Evolutionary conservation across 2,329 filamentous ascomycete species (phyloP).

Genomic region (Verticillium nubilum): DNA sequence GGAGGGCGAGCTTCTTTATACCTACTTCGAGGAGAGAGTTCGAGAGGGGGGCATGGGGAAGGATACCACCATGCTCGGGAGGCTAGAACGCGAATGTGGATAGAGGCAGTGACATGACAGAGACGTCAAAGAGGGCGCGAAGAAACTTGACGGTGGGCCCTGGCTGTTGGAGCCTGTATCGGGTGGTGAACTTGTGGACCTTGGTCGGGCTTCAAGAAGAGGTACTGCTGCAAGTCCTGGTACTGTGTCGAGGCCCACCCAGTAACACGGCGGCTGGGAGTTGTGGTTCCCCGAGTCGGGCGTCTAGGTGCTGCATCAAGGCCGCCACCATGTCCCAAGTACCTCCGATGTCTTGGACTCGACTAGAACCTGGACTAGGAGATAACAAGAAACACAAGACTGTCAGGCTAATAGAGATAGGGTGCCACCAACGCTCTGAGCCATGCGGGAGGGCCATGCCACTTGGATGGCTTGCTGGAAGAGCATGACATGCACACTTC

Average conservation of each 20-base stretch:
- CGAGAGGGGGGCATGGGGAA: neutral
- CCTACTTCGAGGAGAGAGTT: neutral
- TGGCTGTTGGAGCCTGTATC: neutral
- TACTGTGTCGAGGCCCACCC: neutral
- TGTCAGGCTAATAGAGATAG: neutral
- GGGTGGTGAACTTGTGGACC: neutral
- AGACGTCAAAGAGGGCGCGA: neutral
- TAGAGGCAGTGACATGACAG: neutral
- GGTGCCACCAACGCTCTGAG: neutral
- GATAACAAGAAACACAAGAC: neutral
- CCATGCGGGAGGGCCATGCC: neutral
- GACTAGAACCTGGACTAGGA: neutral
- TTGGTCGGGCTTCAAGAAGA: neutral
- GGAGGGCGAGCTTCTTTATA: conserved; percentile 1
- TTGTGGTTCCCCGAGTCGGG: neutral
- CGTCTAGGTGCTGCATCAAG: neutral
- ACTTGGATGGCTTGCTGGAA: neutral
- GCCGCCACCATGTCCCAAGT: neutral
- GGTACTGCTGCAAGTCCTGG: neutral
- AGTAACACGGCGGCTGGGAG: neutral
- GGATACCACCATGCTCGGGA: neutral
- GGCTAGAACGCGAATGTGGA: neutral
- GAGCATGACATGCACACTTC: neutral
- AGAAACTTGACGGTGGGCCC: neutral
- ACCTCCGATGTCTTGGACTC: neutral